A percentile compares a stretch with the other conserved stretches of the same genome.
Conservation (phyloP, 2,329 filamentous ascomycete genomes). For the Plenodomus tracheiphilus region DNA sequence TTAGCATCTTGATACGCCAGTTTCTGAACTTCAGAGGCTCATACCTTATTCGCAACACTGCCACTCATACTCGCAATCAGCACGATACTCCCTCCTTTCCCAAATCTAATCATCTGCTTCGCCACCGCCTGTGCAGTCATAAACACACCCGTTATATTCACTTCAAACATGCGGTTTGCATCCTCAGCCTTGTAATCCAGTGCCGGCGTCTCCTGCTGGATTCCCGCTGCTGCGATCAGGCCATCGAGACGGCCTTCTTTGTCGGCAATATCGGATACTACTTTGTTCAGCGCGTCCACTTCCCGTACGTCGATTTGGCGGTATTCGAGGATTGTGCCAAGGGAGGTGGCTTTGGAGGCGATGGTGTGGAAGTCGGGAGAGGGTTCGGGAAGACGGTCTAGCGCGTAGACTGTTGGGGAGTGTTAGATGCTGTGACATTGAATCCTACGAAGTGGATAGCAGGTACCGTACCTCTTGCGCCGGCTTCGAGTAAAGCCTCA, state of each 20-base stretch:
- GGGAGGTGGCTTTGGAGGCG: conserved; percentile 63
- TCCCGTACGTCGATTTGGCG: conserved; percentile 80
- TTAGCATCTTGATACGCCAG: conserved; percentile 15
- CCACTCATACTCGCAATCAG: conserved; percentile 67
- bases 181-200: conserved; percentile 73
- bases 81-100: conserved; percentile 63
- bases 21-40: conserved; percentile 25
- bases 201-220: conserved; percentile 82
- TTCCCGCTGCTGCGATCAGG: conserved; percentile 72
- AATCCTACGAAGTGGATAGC: background rate
- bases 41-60: conserved; percentile 64
- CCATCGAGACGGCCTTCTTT: conserved; percentile 76
- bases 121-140: conserved; percentile 67
- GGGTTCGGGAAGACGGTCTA: conserved; percentile 64
- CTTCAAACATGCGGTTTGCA: conserved; percentile 64
- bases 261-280: conserved; percentile 70
- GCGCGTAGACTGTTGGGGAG: conserved; percentile 60
- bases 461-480: conserved; percentile 62
- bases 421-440: background rate
- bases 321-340: conserved; percentile 72
- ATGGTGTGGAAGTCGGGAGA: conserved; percentile 66
- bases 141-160: conserved; percentile 64
- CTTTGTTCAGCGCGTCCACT: conserved; percentile 65
- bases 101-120: conserved; percentile 65
- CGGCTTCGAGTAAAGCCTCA: conserved; percentile 74